Evolutionary conservation across 495 filamentous ascomycete genomes (phyloP), one percentile per base, ranked within the genome.

Genomic region (Penicillium cosmopolitanum): DNA sequence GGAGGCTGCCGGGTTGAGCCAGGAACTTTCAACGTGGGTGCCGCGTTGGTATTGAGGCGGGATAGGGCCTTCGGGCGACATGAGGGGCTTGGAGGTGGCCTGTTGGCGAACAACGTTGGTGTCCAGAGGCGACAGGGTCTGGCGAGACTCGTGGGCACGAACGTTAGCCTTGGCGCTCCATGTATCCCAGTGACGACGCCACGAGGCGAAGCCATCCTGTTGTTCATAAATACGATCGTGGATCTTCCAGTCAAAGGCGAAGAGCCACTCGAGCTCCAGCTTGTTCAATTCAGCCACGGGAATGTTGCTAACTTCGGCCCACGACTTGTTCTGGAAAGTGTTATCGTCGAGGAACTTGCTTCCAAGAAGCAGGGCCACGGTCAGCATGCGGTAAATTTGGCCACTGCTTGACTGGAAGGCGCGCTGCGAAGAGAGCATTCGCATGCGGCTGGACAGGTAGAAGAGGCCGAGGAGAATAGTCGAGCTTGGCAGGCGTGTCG

Each of bases 331-430:
- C 80, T 97, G 93, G 75, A 98, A 99, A 15, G 95, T 99, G 75
- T 98, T 98, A 74, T 99, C 95, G 69, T 99, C 95, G 55, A 98
- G 74, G 67, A 99, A 99, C 77, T 99, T 99, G 80, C 93, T 97
- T 52, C 93, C 95, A 34, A 99, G 83, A 42, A 99, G 80, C 34
- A 99, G 82, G 15, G 89, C 82, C 54, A 93, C 89, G 13, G 93
- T 97, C 54, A 98, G 83, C 85, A 97, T 91, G 52, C 92, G 88
- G 80, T 95, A 96, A 54, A 96, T 84, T 66, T 94, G 87, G 44
- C 86, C 87, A 68, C 87, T 87, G 61, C 82, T 82, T 15, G 85
- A 73, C 50, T 77, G 79, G 68, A 80, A 85, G 36, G 81, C 75
- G 13, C 84, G 84, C 25, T 73, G 69, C 16, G 79, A 75, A 36